A percentile compares a stretch with the other conserved stretches of the same genome.
phyloP scores from a whole-genome alignment of 129 eudicot species.

The Helianthus annuus region DNA sequence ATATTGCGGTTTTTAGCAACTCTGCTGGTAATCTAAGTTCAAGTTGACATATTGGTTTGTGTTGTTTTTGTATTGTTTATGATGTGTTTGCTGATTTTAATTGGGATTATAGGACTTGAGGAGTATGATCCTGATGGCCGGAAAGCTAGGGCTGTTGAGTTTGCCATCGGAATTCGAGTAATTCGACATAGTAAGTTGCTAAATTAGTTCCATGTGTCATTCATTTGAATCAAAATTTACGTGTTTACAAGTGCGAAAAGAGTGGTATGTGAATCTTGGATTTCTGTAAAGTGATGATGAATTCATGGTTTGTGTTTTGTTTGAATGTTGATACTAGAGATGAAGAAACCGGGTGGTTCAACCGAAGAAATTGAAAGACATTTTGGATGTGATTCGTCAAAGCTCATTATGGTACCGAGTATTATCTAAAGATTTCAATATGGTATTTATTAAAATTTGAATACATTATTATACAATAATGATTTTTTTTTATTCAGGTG shows the following conservation, averaged over 20 bases:
- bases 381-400: slow-evolving; percentile 70
- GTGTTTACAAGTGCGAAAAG: background rate
- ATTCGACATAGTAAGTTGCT: slow-evolving; percentile 5
- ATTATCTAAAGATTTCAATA: too few relatives aligned
- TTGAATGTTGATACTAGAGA: slow-evolving; percentile 40
- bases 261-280: background rate
- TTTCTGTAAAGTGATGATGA: background rate
- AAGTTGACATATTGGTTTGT: slow-evolving; percentile 3
- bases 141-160: background rate
- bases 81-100: background rate
- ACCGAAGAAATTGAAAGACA: slow-evolving; percentile 81
- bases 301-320: slow-evolving; percentile 11
- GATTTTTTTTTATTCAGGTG: slow-evolving; percentile 42
- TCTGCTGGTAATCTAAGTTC: slow-evolving; percentile 73
- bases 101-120: slow-evolving; percentile 48
- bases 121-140: slow-evolving; percentile 78
- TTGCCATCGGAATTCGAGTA: slow-evolving; percentile 7
- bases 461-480: slow-evolving; percentile 4
- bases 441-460: background rate
- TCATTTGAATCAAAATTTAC: background rate
- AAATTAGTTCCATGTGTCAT: background rate
- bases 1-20: slow-evolving; percentile 90
- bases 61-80: slow-evolving; percentile 16
- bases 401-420: slow-evolving; percentile 58
- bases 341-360: slow-evolving; percentile 88